phyloP scores from a whole-genome alignment of 169 alveolate species.

The Plasmodium coatneyi region DNA sequence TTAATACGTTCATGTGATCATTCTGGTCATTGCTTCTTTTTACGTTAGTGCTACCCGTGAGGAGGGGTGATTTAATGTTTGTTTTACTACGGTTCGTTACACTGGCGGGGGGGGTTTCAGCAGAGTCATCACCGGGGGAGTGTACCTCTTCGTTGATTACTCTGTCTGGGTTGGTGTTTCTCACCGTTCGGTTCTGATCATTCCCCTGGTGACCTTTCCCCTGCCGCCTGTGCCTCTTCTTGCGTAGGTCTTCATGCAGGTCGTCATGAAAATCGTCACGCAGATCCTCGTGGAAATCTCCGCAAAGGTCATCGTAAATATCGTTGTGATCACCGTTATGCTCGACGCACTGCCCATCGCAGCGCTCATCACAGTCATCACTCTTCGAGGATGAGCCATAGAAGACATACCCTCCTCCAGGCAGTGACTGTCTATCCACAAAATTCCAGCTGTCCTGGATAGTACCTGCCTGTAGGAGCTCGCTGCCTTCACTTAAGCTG shows the following conservation, averaged over 20 bases:
- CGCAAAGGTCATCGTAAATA: neutral
- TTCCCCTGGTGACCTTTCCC: neutral
- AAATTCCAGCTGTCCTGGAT: neutral
- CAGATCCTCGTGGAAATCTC: neutral
- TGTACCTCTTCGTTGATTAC: neutral
- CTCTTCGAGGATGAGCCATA: neutral
- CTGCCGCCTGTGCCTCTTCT: neutral
- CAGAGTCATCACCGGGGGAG: neutral
- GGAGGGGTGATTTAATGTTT: slow-evolving; percentile 32
- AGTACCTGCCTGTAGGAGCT: neutral
- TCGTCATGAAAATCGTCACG: neutral
- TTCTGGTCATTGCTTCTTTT: slow-evolving; percentile 28
- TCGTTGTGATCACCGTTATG: neutral
- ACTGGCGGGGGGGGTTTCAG: slow-evolving; percentile 1
- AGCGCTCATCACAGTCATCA: neutral
- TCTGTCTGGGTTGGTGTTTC: neutral
- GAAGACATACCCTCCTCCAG: neutral
- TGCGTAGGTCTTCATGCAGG: neutral
- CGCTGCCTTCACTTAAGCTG: neutral
- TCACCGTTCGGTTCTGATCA: neutral
- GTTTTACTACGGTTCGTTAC: slow-evolving; percentile 24
- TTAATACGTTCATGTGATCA: neutral
- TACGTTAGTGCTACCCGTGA: neutral
- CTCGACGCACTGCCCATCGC: neutral
- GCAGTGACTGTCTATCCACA: neutral